Percentiles rank a stretch among this genome's conserved stretches.
These are phyloP conservation scores for Rhizopogon vinicolor DNA, from an alignment of 768 basidiomycete genomes.

Conservation along the genomic window DNA sequence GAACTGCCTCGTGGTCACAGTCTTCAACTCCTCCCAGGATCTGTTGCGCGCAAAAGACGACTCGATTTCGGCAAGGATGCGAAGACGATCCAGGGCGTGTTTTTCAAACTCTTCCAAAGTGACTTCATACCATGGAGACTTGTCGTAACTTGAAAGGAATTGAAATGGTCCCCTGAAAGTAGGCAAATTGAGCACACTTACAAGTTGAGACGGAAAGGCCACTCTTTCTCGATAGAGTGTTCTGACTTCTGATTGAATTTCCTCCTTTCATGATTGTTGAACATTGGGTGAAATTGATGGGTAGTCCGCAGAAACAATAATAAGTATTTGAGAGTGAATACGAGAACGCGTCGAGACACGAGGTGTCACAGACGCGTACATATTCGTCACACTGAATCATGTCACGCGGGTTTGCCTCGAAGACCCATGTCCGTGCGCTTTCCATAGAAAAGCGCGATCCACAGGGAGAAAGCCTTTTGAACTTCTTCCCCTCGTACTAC, in stretches of 20 bases:
- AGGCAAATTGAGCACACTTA: constrained; percentile 29
- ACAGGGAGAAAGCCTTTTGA: no score
- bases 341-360: constrained; percentile 2
- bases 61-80: constrained; percentile 88
- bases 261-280: constrained; percentile 10
- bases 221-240: constrained; percentile 18
- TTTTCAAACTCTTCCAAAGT: constrained; percentile 95
- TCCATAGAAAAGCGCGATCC: no score
- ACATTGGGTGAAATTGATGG: constrained; percentile 13
- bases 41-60: constrained; percentile 82
- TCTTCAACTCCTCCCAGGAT: constrained; percentile 71
- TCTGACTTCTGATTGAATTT: neutral
- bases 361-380: constrained; percentile 4
- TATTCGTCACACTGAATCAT: neutral
- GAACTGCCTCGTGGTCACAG: constrained; percentile 57
- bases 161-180: constrained; percentile 3
- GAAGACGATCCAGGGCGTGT: constrained; percentile 82
- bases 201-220: constrained; percentile 80
- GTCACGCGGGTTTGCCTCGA: neutral
- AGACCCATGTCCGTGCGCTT: no score
- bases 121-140: constrained; percentile 80
- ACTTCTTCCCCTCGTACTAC: no score
- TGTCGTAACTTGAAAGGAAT: constrained; percentile 63
- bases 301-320: neutral
- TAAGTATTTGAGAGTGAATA: neutral